Percentiles rank a stretch among this genome's conserved stretches.
These are phyloP conservation scores for Neophaeococcomyces aloes DNA, from an alignment of 2,329 filamentous ascomycete genomes.

Conservation along the genomic window DNA sequence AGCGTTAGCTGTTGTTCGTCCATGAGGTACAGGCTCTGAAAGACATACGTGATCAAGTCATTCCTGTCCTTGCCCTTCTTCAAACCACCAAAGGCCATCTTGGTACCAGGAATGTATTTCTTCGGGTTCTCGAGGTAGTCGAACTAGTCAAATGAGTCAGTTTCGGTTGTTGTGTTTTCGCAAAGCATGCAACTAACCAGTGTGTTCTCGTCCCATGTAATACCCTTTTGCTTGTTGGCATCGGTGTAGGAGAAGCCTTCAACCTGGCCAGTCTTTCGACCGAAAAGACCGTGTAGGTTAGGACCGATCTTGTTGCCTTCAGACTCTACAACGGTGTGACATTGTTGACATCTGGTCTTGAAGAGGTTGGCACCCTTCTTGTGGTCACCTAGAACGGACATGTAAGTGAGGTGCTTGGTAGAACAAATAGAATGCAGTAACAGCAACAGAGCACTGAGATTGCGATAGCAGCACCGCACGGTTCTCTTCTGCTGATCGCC, in stretches of 20 bases:
- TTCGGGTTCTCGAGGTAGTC: conserved; percentile 99
- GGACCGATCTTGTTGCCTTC: conserved; percentile 98
- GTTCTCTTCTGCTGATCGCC: too few relatives aligned
- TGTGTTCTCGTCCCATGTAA: conserved; percentile 76
- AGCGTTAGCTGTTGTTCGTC: conserved; percentile 13
- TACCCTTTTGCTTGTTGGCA: conserved; percentile 96
- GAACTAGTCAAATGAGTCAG: conserved; percentile 47
- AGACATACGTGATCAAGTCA: conserved; percentile 90
- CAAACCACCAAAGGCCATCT: conserved; percentile 99
- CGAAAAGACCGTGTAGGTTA: conserved; percentile 93
- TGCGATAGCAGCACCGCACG: too few relatives aligned
- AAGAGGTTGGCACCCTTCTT: conserved; percentile 98
- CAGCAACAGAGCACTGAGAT: not conserved
- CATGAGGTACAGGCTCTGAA: not conserved
- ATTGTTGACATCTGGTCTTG: conserved; percentile 97
- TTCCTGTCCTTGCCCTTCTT: conserved; percentile 99
- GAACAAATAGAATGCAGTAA: not conserved
- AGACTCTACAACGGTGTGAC: conserved; percentile 85
- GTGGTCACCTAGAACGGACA: conserved; percentile 85
- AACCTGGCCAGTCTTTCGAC: conserved; percentile 84
- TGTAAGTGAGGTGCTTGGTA: conserved; percentile 9
- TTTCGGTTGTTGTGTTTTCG: not conserved
- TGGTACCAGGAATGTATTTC: conserved; percentile 99
- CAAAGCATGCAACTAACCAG: conserved; percentile 56
- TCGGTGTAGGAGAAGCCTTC: conserved; percentile 96